phyloP scores from a whole-genome alignment of 352 stramenopile genomes.

The Pythium phragmitis region DNA sequence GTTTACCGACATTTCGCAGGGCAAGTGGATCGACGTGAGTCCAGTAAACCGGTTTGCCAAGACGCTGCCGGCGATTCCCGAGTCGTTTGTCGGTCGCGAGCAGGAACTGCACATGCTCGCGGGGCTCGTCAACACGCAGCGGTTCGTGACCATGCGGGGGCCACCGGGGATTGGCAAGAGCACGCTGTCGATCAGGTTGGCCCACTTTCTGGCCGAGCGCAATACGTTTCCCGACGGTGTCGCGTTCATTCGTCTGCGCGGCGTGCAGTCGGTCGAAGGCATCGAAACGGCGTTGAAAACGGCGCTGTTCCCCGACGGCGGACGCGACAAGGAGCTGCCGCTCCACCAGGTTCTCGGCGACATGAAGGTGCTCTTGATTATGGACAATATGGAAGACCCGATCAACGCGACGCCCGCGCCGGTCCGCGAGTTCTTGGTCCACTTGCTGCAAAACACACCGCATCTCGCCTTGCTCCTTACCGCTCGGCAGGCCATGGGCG shows the following conservation, averaged over 20 bases:
- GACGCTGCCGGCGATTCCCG: slow-evolving; percentile 59
- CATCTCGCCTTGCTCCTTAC: slow-evolving; percentile 71
- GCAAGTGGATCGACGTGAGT: slow-evolving; percentile 77
- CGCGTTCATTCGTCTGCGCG: slow-evolving; percentile 66
- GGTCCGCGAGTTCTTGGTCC: slow-evolving; percentile 61
- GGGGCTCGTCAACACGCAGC: slow-evolving; percentile 50
- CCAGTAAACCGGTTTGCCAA: slow-evolving; percentile 66
- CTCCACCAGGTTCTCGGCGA: slow-evolving; percentile 57
- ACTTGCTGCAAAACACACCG: slow-evolving; percentile 63
- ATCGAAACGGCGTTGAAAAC: slow-evolving; percentile 77
- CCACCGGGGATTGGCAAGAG: slow-evolving; percentile 79
- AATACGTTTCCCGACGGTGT: slow-evolving; percentile 74
- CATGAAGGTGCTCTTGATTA: slow-evolving; percentile 60
- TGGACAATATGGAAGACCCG: slow-evolving; percentile 85
- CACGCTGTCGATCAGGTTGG: slow-evolving; percentile 67
- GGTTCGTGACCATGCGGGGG: slow-evolving; percentile 71
- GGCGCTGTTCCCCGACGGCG: slow-evolving; percentile 57
- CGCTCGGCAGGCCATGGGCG: slow-evolving; percentile 66
- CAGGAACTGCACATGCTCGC: slow-evolving; percentile 73
- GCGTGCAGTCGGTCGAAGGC: slow-evolving; percentile 67
- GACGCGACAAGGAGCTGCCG: slow-evolving; percentile 60
- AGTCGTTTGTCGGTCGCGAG: slow-evolving; percentile 74
- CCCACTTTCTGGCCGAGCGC: slow-evolving; percentile 71
- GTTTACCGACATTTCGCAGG: slow-evolving; percentile 69
- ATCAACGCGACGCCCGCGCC: slow-evolving; percentile 60